Conservation (phyloP, 495 filamentous ascomycete genomes). For the Amniculicola lignicola region DNA sequence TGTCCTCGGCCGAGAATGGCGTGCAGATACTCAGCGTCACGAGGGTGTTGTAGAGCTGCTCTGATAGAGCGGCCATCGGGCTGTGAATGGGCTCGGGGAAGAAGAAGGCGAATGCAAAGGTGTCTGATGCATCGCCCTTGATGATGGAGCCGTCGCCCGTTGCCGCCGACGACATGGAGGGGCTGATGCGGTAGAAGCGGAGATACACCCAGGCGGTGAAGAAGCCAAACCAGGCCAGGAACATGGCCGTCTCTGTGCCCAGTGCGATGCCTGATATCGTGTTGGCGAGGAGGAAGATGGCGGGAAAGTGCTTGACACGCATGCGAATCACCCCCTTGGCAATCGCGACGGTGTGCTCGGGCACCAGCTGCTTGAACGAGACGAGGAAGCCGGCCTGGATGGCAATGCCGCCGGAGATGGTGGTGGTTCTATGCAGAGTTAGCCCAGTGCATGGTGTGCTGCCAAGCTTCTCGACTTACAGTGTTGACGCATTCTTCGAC, state of each 20-base stretch:
- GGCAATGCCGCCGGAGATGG: conserved; percentile 82
- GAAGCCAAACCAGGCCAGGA: conserved; percentile 79
- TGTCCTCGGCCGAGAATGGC: conserved; percentile 82
- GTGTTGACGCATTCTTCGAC: conserved; percentile 61
- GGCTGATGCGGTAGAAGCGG: conserved; percentile 77
- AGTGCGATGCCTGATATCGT: conserved; percentile 73
- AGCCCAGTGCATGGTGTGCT: conserved; percentile 2
- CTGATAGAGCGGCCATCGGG: conserved; percentile 67
- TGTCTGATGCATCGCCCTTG: conserved; percentile 88
- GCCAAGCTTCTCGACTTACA: conserved; percentile 58
- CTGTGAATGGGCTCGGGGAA: conserved; percentile 86
- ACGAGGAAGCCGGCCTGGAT: conserved; percentile 93
- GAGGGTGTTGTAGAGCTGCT: conserved; percentile 69
- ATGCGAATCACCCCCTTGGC: conserved; percentile 83
- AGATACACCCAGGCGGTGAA: conserved; percentile 92
- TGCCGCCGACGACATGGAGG: conserved; percentile 54
- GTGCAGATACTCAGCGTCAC: conserved; percentile 72
- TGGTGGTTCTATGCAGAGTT: conserved; percentile 57
- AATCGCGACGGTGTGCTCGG: conserved; percentile 94
- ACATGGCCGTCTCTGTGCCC: conserved; percentile 77
- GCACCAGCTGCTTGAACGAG: conserved; percentile 96
- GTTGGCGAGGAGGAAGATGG: conserved; percentile 79
- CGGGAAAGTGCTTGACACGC: conserved; percentile 90
- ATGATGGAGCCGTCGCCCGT: conserved; percentile 55
- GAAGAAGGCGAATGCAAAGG: conserved; percentile 90